phyloP scores from a whole-genome alignment of 495 filamentous ascomycete species.

The Massariosphaeria phaeospora region DNA sequence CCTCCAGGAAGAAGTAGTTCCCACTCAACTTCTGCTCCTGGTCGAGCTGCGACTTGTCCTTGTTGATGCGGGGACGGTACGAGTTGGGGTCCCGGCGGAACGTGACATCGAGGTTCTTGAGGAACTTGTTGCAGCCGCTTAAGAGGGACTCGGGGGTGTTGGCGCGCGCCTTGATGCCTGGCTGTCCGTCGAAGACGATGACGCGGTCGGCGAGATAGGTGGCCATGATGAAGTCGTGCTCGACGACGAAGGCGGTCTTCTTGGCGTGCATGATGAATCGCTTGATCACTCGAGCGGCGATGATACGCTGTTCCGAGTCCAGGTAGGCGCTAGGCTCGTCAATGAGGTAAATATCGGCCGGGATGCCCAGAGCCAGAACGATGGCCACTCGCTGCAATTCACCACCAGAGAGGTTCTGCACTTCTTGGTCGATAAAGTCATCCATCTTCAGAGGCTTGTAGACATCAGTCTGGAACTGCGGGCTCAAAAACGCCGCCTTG shows the following conservation, averaged over 20 bases:
- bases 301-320: conserved; percentile 97
- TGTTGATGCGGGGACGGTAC: conserved; percentile 96
- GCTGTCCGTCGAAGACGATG: conserved; percentile 94
- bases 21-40: conserved; percentile 92
- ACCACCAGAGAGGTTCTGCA: conserved; percentile 97
- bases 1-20: conserved; percentile 97
- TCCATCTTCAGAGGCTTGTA: conserved; percentile 97
- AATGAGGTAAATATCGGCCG: conserved; percentile 98
- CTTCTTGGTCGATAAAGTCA: conserved; percentile 98
- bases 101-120: conserved; percentile 92
- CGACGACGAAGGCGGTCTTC: conserved; percentile 98
- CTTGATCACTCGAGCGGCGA: conserved; percentile 95
- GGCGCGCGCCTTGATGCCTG: conserved; percentile 79
- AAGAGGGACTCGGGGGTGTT: conserved; percentile 87
- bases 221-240: conserved; percentile 99
- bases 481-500: conserved; percentile 89
- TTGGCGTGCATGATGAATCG: conserved; percentile 99
- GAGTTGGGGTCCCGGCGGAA: conserved; percentile 97
- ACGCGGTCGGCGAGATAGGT: conserved; percentile 96
- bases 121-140: conserved; percentile 93
- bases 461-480: conserved; percentile 98
- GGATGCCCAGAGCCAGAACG: conserved; percentile 86
- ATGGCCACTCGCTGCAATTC: conserved; percentile 98
- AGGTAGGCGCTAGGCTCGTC: conserved; percentile 79
- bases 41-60: conserved; percentile 88